phyloP scores from a whole-genome alignment of 441 rosid genomes.

The Jatropha multifida region DNA sequence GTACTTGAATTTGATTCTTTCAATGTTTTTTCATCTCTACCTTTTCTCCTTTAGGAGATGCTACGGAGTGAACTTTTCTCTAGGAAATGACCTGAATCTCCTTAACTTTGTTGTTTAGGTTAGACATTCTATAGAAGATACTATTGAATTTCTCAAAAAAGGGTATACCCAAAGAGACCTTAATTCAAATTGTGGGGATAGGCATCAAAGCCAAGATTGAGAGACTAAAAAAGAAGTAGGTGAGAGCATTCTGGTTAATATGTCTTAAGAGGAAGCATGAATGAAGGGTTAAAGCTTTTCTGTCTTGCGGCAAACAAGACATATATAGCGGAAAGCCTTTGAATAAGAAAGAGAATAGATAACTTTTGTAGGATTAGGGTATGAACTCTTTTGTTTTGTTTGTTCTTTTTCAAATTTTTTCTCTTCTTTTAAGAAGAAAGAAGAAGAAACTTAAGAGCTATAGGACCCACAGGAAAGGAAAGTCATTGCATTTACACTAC shows the following conservation, averaged over 20 bases:
- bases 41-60: slow-evolving; percentile 27
- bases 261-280: background rate
- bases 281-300: background rate
- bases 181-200: slow-evolving; percentile 28
- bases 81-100: slow-evolving; percentile 32
- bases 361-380: slow-evolving; percentile 1
- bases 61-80: slow-evolving; percentile 13
- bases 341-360: slow-evolving; percentile 22
- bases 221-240: background rate
- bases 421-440: slow-evolving; percentile 50
- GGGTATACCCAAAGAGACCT: slow-evolving; percentile 10
- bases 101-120: slow-evolving; percentile 13
- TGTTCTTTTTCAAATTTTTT: slow-evolving; percentile 3
- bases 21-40: background rate
- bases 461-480: background rate
- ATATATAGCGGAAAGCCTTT: slow-evolving; percentile 31
- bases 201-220: slow-evolving; percentile 11
- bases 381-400: slow-evolving; percentile 13
- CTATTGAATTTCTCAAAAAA: slow-evolving; percentile 12
- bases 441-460: background rate
- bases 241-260: slow-evolving; percentile 10
- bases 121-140: background rate
- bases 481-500: background rate
- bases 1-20: slow-evolving; percentile 15
- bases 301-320: slow-evolving; percentile 34